A percentile compares a stretch with the other conserved stretches of the same genome.
phyloP scores from a whole-genome alignment of 257 asterid genomes.

The Leonotis leonurus region DNA sequence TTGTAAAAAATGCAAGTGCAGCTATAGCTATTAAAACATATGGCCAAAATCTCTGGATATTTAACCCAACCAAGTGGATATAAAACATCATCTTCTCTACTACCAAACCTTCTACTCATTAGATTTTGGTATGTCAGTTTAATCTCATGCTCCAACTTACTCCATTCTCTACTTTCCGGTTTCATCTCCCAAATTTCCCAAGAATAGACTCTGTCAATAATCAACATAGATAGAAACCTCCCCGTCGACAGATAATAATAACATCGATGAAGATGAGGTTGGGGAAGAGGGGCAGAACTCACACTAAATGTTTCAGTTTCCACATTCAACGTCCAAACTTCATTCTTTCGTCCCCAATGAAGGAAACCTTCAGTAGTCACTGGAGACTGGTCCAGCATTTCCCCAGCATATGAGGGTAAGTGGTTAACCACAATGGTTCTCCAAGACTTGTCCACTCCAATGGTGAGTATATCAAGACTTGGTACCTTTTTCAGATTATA shows the following conservation, averaged over 20 bases:
- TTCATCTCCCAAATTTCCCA: not conserved
- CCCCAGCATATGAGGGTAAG: too few species aligned
- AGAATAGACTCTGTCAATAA: not conserved
- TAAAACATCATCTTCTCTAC: not conserved
- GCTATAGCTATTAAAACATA: not conserved
- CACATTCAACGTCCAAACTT: not conserved
- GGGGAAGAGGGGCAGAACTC: too few species aligned
- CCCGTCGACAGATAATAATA: not conserved
- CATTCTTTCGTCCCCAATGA: not conserved
- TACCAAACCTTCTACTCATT: too few species aligned
- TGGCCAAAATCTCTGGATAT: not conserved
- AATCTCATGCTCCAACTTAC: not conserved
- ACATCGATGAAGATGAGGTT: too few species aligned
- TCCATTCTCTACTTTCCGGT: not conserved
- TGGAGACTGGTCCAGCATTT: not conserved
- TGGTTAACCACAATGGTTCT: not conserved
- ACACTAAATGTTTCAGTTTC: not conserved
- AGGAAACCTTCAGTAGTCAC: not conserved
- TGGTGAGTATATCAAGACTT: not conserved
- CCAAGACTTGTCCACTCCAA: not conserved
- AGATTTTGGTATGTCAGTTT: not conserved
- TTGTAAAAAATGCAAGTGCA: not conserved
- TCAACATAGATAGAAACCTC: not conserved
- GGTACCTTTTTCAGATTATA: too few species aligned
- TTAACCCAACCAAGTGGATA: not conserved